Percentiles rank a stretch among this genome's conserved stretches.
These are phyloP conservation scores for Elsinoe necatrix DNA, from an alignment of 2,329 filamentous ascomycete species.

Conservation along the genomic window DNA sequence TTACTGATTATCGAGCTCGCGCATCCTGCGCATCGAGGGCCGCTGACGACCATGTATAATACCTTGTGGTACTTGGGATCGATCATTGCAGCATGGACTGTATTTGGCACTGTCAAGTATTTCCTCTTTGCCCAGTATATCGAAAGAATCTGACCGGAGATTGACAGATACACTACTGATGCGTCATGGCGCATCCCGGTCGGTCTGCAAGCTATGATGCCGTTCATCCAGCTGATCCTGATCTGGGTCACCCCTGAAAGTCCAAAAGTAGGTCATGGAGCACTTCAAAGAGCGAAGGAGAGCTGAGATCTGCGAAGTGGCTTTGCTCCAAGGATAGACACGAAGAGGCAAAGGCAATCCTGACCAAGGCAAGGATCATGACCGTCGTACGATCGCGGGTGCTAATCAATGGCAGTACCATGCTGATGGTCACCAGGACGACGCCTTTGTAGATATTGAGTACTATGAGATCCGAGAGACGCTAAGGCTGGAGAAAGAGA, in stretches of 20 bases:
- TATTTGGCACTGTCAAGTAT: constrained; percentile 48
- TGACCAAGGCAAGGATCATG: constrained; percentile 31
- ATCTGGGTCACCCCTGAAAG: constrained; percentile 58
- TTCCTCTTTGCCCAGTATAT: too few species aligned
- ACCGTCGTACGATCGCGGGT: not conserved
- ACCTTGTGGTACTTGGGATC: constrained; percentile 51
- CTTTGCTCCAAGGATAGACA: constrained; percentile 55
- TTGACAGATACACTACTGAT: constrained; percentile 30
- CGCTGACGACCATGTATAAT: constrained; percentile 29
- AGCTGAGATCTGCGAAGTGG: constrained; percentile 31
- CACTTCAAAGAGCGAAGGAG: not conserved
- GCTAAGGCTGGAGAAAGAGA: constrained; percentile 44
- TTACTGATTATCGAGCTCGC: constrained; percentile 40
- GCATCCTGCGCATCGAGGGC: constrained; percentile 34
- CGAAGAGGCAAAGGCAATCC: constrained; percentile 52
- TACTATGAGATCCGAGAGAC: constrained; percentile 59
- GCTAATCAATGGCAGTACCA: constrained; percentile 47
- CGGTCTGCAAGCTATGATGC: constrained; percentile 41
- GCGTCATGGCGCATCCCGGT: constrained; percentile 47
- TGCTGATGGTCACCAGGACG: constrained; percentile 48
- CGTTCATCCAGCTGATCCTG: constrained; percentile 38
- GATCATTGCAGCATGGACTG: constrained; percentile 51
- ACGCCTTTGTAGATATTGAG: constrained; percentile 57
- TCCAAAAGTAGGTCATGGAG: constrained; percentile 36
- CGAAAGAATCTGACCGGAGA: too few species aligned